Evolutionary conservation across 345 rosid species (phyloP), one percentile per base, ranked within the genome.

Genomic region (Lepidium aucheri): DNA sequence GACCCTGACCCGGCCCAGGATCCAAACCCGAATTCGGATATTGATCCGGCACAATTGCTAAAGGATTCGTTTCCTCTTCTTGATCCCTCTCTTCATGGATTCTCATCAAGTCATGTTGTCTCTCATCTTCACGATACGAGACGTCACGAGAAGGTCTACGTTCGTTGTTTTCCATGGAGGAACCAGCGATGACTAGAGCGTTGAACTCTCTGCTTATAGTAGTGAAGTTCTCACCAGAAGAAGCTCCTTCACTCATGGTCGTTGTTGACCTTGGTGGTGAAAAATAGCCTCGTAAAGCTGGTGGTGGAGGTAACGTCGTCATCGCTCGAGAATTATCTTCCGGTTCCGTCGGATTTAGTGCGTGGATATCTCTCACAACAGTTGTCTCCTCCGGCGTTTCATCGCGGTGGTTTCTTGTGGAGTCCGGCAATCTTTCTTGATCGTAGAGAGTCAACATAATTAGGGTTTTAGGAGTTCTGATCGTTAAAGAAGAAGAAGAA

Each of bases 151-250:
- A 11, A 44, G 6, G 30, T 26, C 6, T 12, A 7, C 15, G 41
- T 57, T 68, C 66, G 33, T 70, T 67, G 69, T 51, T 70, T 13
- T 65, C 76, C 13, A 65, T 74, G 12, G 89, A 63, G 0, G 96
- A 84, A 4, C 96, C 96, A 1, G 97, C 96, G 18, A 93, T 71
- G 45, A 93, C 98, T 7, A 93, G 78, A 41, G 97, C 96, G 82
- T 78, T 93, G 83, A 93, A 93, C 51, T 93, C 98, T 61, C 94
- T 74, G 67, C 98, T 90, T 65, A 93, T 82, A 80, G 84, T 78
- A 17, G 96, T 85, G 78, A 93, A 93, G 70, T 88, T 90, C 74
- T 93, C 98, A 35, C 81, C 78, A 2, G 67, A 71, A 38, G 67
- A 63, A 36, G 69, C 64, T 63, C 82, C 65, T 72, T 92, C 73